These are phyloP conservation scores for Chionographis japonica DNA, from an alignment of 106 monocot species.

Conservation along the genomic window DNA sequence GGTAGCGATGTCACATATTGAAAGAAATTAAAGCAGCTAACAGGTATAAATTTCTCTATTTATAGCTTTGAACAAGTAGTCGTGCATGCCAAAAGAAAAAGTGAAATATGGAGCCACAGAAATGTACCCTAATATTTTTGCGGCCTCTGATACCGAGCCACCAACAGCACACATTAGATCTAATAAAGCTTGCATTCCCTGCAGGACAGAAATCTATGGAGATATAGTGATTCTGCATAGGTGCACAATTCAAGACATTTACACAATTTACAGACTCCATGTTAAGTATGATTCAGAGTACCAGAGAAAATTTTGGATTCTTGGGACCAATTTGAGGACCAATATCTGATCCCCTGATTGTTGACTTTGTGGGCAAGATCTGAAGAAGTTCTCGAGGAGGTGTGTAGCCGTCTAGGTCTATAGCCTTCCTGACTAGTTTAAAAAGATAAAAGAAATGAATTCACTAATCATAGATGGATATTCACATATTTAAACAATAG, in stretches of 20 bases:
- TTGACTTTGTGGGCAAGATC: slow-evolving; percentile 84
- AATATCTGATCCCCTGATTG: slow-evolving; percentile 65
- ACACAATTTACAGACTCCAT: no score
- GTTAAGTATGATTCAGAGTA: slow-evolving; percentile 10
- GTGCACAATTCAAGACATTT: background rate
- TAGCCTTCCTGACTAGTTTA: slow-evolving; percentile 69
- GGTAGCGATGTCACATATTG: no score
- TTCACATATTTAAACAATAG: background rate
- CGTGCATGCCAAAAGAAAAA: no score
- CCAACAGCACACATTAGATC: slow-evolving; percentile 86
- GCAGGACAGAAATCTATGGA: slow-evolving; percentile 2
- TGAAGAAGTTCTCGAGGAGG: slow-evolving; percentile 84
- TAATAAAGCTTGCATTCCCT: slow-evolving; percentile 96
- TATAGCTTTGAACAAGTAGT: no score
- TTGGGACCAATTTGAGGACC: slow-evolving; percentile 93
- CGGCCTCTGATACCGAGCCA: slow-evolving; percentile 89
- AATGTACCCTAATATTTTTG: slow-evolving; percentile 78
- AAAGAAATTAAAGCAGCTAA: no score
- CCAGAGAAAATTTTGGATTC: slow-evolving; percentile 78
- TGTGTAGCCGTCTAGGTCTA: slow-evolving; percentile 66
- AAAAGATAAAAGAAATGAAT: background rate
- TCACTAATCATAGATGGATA: background rate
- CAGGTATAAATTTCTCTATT: no score
- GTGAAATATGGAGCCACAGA: background rate
- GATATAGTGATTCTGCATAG: background rate